Base-by-base conservation (phyloP, 768 basidiomycete genomes). In the Trametes villosa region DNA sequence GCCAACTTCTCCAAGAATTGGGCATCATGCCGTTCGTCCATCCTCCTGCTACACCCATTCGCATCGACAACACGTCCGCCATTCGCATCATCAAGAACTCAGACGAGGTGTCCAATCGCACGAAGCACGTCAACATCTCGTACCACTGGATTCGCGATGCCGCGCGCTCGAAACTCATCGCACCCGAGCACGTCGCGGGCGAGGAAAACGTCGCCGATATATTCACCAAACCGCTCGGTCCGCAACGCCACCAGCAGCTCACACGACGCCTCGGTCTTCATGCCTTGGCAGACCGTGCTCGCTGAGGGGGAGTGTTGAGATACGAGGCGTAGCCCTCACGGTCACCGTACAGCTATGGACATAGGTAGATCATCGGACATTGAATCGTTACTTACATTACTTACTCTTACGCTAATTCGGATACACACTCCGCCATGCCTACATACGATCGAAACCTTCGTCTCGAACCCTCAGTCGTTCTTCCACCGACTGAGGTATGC, bases 61-160 rank as follows among this genome's bases (percentile, higher is more conserved):
- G 60, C 33, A 67, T 70, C 40, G 76, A 79, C 71, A 77, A 75
- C 57, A 72, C 74, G 38, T 71, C 70, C 1, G 67, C 74, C 1
- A 72, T 76, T 20, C 53, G 67, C 1, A 29, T 57, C 9, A 55
- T 75, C 15, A 49, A 70, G 0, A 64, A 68, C 12, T 68, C 72
- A 27, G 65, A 68, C 4, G 58, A 68, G 29, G 69, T 69, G 52
- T 70, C 74, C 33, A 24, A 64, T 9, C 65, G 68, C 11, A 72
- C 73, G 5, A 74, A 75, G 44, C 77, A 78, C 60, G 72, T 78
- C 52, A 67, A 73, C 53, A 65, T 77, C 30, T 54, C 65, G 0
- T 65, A 75, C 49, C 75, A 76, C 57, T 73, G 68, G 44, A 63
- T 76, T 29, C 64, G 69, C 15, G 55, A 57, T 24, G 48, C 47